Conservation (phyloP, 108 stramenopile species). For the Aurantiochytrium sp. region DNA sequence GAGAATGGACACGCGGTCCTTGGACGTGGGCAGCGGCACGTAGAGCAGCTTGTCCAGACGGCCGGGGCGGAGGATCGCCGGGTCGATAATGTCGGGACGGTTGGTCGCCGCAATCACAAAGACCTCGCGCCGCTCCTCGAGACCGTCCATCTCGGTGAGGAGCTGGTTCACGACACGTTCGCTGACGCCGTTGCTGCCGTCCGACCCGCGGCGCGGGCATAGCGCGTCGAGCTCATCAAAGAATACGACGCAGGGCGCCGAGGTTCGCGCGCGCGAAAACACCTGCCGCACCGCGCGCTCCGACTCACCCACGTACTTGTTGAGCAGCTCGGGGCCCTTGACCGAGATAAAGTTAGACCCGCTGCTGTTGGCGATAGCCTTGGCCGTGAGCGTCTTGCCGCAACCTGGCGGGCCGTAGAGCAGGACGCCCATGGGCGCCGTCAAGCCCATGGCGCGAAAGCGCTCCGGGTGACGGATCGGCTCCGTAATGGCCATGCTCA, state of each 20-base stretch:
- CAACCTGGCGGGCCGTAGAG: conserved; percentile 99
- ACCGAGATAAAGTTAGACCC: conserved; percentile 73
- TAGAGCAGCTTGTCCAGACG: conserved; percentile 56
- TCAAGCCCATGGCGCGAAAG: conserved; percentile 86
- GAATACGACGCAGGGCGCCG: conserved; percentile 98
- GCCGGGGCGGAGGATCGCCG: conserved; percentile 61
- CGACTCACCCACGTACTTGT: conserved; percentile 96
- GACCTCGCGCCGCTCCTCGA: conserved; percentile 70
- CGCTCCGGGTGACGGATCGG: conserved; percentile 93
- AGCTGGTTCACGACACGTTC: conserved; percentile 99
- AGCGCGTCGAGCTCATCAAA: conserved; percentile 99
- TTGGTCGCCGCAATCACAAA: conserved; percentile 61
- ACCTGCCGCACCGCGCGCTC: conserved; percentile 98
- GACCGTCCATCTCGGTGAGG: conserved; percentile 86
- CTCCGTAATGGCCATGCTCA: conserved; percentile 82
- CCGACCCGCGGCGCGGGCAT: conserved; percentile 79
- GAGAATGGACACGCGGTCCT: conserved; percentile 53
- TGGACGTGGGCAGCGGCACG: conserved; percentile 47
- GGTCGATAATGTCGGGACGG: conserved; percentile 60
- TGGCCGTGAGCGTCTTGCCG: conserved; percentile 78
- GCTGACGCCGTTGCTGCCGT: conserved; percentile 87
- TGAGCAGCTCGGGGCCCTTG: conserved; percentile 98
- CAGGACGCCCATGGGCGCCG: conserved; percentile 89
- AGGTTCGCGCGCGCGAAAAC: conserved; percentile 97
- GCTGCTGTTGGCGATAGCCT: conserved; percentile 66